phyloP scores from a whole-genome alignment of 495 filamentous ascomycete genomes.

The Penicillium crystallinum region DNA sequence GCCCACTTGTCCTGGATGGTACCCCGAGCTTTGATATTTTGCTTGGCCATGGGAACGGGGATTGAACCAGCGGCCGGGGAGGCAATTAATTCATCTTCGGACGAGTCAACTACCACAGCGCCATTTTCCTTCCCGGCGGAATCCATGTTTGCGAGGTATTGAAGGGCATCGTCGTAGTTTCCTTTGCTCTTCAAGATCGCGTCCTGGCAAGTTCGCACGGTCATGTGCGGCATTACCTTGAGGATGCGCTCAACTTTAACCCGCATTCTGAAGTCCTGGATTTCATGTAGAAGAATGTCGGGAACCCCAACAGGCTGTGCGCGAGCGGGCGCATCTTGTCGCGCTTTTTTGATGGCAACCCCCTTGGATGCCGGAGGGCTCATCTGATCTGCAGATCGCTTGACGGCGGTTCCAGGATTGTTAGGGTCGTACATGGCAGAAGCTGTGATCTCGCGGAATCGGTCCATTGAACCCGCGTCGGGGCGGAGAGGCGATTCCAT shows the following conservation, averaged over 20 bases:
- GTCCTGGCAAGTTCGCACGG: conserved; percentile 46
- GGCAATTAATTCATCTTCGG: conserved; percentile 37
- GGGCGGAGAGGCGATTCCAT: conserved; percentile 31
- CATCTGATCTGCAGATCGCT: conserved; percentile 45
- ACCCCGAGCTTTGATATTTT: conserved; percentile 54
- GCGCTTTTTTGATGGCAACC: conserved; percentile 33
- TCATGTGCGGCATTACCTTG: conserved; percentile 46
- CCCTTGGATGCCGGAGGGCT: conserved; percentile 35
- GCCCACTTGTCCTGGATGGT: conserved; percentile 61
- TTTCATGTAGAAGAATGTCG: conserved; percentile 46
- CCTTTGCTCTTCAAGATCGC: conserved; percentile 49
- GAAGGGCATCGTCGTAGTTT: conserved; percentile 56
- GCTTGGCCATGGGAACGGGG: conserved; percentile 37
- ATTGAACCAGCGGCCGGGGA: conserved; percentile 10
- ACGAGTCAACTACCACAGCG: conserved; percentile 21
- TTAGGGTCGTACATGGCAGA: conserved; percentile 44
- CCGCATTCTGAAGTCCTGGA: conserved; percentile 48
- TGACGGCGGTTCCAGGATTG: conserved; percentile 18
- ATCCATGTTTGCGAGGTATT: conserved; percentile 35
- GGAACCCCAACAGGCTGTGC: conserved; percentile 42
- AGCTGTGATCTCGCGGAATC: conserved; percentile 47
- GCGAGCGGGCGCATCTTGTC: conserved; percentile 52
- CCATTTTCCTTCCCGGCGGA: conserved; percentile 8
- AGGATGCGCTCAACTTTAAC: conserved; percentile 53
- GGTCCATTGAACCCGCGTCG: conserved; percentile 23